Percentiles rank a stretch among this genome's conserved stretches.
These are phyloP conservation scores for Coix lacrymajobi DNA, from an alignment of 176 grass and related monocot species.

Conservation along the genomic window DNA sequence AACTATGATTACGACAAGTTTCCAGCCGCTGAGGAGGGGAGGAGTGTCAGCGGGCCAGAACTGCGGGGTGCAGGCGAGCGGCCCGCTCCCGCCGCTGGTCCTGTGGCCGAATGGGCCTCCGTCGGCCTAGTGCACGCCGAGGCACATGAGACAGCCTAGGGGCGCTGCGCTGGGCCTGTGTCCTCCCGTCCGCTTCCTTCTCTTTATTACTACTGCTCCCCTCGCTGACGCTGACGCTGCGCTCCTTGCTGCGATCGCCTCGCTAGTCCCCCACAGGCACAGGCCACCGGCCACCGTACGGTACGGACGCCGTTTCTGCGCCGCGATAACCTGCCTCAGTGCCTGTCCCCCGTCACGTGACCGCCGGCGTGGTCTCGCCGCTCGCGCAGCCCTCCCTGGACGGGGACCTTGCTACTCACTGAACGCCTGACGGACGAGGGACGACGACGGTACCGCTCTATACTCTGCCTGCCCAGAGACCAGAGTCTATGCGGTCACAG, in stretches of 20 bases:
- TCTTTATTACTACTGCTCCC: background rate
- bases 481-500: too few relatives aligned
- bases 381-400: too few relatives aligned
- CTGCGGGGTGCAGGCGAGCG: background rate
- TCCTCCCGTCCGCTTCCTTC: too few relatives aligned
- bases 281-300: background rate
- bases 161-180: background rate
- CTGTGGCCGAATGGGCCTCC: background rate
- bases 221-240: too few relatives aligned
- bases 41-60: background rate
- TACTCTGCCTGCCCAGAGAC: background rate
- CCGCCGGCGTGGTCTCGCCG: background rate
- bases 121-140: background rate
- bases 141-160: background rate
- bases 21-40: too few relatives aligned
- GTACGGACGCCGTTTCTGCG: background rate
- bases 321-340: background rate
- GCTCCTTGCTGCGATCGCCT: too few relatives aligned
- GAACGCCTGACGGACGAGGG: background rate
- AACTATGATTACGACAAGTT: too few relatives aligned
- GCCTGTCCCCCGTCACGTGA: background rate
- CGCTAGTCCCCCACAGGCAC: too few relatives aligned
- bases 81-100: background rate
- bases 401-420: background rate
- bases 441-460: background rate